Evolutionary conservation across 176 grass and related monocot species (phyloP).

Genomic region (Eremochloa ophiuroides): DNA sequence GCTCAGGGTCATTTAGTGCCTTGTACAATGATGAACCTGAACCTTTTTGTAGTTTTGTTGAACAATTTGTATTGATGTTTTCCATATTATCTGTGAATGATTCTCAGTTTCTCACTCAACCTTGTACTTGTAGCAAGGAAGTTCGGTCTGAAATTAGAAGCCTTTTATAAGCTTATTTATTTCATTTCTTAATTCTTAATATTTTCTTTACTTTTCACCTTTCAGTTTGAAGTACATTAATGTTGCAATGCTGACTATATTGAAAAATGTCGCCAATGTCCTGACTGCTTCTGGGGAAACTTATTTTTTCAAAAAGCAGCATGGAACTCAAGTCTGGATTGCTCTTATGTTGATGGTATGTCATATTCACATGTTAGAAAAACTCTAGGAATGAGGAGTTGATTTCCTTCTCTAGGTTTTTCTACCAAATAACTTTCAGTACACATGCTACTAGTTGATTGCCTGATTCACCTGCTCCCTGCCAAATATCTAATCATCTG

Average conservation of each 20-base stretch:
- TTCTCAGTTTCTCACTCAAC: background rate
- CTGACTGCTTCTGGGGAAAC: slow-evolving; percentile 92
- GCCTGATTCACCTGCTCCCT: background rate
- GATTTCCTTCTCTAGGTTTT: background rate
- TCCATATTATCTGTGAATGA: background rate
- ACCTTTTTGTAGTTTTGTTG: background rate
- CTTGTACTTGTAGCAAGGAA: slow-evolving; percentile 13
- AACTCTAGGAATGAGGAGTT: background rate
- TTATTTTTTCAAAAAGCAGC: slow-evolving; percentile 83
- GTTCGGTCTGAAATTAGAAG: background rate
- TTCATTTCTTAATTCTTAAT: background rate
- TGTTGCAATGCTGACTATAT: slow-evolving; percentile 92
- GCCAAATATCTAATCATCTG: background rate
- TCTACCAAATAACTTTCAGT: background rate
- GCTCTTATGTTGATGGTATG: slow-evolving; percentile 84
- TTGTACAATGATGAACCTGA: background rate
- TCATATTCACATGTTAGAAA: slow-evolving; percentile 7
- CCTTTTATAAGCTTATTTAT: background rate
- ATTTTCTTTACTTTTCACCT: slow-evolving; percentile 36
- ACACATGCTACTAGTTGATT: background rate
- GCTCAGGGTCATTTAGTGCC: background rate
- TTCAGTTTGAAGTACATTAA: slow-evolving; percentile 97
- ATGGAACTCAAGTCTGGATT: slow-evolving; percentile 83
- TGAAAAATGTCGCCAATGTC: slow-evolving; percentile 95
- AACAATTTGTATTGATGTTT: background rate